Conservation (phyloP, 176 grass and related monocot genomes). For the Triticum monococcum region DNA sequence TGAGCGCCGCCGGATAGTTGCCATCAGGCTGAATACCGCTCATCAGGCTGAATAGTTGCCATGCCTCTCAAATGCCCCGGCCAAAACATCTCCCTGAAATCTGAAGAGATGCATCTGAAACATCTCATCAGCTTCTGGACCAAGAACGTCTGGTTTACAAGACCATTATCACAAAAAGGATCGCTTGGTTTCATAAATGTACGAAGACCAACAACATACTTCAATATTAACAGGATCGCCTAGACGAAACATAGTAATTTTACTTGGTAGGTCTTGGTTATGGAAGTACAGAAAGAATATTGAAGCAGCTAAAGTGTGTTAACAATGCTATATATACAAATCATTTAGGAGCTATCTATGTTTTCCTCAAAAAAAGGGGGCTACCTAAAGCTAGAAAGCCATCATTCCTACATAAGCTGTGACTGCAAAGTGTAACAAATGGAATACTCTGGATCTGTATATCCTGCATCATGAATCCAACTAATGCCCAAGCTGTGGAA, state of each 20-base stretch:
- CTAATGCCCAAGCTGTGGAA: too few relatives aligned
- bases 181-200: neutral
- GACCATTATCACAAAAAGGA: neutral
- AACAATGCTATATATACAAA: neutral
- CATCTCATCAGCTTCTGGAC: neutral
- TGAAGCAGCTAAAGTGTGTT: neutral
- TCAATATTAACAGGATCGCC: neutral
- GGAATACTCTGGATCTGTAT: too few relatives aligned
- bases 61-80: neutral
- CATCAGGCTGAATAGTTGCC: neutral
- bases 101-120: neutral
- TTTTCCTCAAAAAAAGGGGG: neutral
- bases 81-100: neutral
- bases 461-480: too few relatives aligned
- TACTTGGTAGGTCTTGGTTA: neutral
- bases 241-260: neutral
- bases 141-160: neutral
- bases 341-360: neutral
- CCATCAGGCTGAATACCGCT: neutral
- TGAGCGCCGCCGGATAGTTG: too few relatives aligned
- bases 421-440: too few relatives aligned
- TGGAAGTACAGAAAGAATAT: neutral
- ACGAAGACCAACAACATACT: neutral
- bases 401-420: too few relatives aligned
- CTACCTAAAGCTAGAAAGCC: too few relatives aligned